Evolutionary conservation across 1,139 yeast genomes (phyloP), one percentile per base, ranked within the genome.

Genomic region (Magnusiomyces fungicola): DNA sequence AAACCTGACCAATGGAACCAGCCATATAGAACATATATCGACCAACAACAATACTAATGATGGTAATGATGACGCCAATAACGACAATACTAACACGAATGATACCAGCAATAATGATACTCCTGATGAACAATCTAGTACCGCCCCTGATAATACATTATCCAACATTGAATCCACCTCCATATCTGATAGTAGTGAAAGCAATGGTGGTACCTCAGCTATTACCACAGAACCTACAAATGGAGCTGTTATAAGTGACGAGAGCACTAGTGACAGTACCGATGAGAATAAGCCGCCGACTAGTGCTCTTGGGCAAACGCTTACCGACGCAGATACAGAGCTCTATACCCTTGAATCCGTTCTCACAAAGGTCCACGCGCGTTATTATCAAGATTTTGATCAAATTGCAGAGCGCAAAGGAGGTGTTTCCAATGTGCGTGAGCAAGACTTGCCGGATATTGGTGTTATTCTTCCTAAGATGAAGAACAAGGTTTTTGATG

Each of bases 291-390:
- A 25, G n/a, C 32, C 23, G 10, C 30, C 3, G 2, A 19, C 46
- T 4, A 43, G 40, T 16, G 10, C 16, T 21, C 37, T 43, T 18
- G 40, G 56, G 16, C 78, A 81, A 57, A 69, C 88, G 30, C 69
- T 89, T 41, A 77, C 72, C 49, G 96, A 89, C 62, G 90, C 87
- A 59, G 98, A 92, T 61, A 76, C 74, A 45, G 97, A 92, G 62
- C 73, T 92, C 38, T 66, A 59, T 25, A 75, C 78, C 14, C 68
- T 92, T n/a, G 81, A 83, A 27, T 72, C 69, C 37, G 88, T 86
- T 0, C 70, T 92, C 51, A 63, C 69, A 12, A 69, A 72, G 27
- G 79, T 92, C 38, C 97, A 90, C 61, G 58, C 68, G 9, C 78
- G 76, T 54, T 92, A 82, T 63, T 92, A 83, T 63, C 65, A 68